phyloP scores from a whole-genome alignment of 495 filamentous ascomycete genomes.

The Annulohypoxylon maeteangense region DNA sequence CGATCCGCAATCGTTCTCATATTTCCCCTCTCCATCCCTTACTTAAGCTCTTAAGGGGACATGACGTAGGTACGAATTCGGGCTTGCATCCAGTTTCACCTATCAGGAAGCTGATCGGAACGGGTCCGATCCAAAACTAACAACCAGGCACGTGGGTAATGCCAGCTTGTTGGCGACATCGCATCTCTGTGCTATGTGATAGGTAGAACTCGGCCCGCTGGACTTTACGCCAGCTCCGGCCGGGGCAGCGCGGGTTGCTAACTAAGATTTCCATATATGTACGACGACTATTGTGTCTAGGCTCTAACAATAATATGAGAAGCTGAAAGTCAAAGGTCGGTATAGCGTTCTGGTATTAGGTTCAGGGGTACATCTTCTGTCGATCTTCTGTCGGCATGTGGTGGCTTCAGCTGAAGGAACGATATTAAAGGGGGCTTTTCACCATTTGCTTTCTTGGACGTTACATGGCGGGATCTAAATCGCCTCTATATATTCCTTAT shows the following conservation, averaged over 20 bases:
- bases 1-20: background rate
- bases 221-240: constrained; percentile 9
- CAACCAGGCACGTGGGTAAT: constrained; percentile 27
- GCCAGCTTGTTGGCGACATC: constrained; percentile 15
- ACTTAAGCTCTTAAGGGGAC: constrained; percentile 10
- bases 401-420: constrained; percentile 1
- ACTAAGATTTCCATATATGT: background rate
- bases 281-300: background rate
- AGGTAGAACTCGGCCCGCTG: constrained; percentile 27
- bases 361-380: constrained; percentile 9
- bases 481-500: background rate
- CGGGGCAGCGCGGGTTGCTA: background rate
- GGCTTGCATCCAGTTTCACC: constrained; percentile 4
- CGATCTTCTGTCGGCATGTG: background rate
- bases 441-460: background rate
- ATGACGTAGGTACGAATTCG: constrained; percentile 19
- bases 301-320: background rate
- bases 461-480: constrained; percentile 9
- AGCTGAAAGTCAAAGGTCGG: background rate
- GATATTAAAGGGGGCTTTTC: constrained; percentile 7
- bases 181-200: constrained; percentile 35
- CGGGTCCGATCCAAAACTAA: constrained; percentile 18
- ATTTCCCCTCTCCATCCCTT: background rate
- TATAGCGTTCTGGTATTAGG: background rate
- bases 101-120: constrained; percentile 1